phyloP scores from a whole-genome alignment of 768 basidiomycete species.

The Calocybe indica region DNA sequence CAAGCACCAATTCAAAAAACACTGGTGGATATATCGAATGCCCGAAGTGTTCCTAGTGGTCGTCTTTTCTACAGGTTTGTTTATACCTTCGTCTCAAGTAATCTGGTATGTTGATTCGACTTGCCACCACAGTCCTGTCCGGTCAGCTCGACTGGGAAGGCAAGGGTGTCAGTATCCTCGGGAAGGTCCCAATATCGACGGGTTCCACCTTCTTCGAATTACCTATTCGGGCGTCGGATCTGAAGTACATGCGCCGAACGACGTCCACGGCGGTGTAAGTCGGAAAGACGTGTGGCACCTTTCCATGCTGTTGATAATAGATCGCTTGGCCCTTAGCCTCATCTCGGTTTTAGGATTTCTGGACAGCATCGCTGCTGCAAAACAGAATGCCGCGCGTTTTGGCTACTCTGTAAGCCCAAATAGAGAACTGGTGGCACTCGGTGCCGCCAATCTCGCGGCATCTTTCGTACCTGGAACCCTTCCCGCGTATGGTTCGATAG shows the following conservation, averaged over 20 bases:
- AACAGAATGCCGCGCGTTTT: slow-evolving; percentile 82
- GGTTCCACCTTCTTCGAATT: slow-evolving; percentile 62
- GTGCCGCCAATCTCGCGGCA: slow-evolving; percentile 71
- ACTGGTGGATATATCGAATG: slow-evolving; percentile 70
- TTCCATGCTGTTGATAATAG: not conserved
- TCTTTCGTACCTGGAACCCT: slow-evolving; percentile 86
- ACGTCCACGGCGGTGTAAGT: slow-evolving; percentile 78
- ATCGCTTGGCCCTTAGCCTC: slow-evolving; percentile 35
- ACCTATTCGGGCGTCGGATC: slow-evolving; percentile 56
- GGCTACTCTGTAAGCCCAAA: slow-evolving; percentile 90
- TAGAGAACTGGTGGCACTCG: slow-evolving; percentile 91
- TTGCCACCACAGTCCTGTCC: slow-evolving; percentile 52
- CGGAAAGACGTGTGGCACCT: slow-evolving; percentile 5
- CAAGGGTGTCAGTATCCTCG: slow-evolving; percentile 79
- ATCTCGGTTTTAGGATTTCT: slow-evolving; percentile 86
- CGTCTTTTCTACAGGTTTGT: slow-evolving; percentile 72
- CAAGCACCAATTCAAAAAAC: slow-evolving; percentile 53
- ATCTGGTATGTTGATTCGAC: not conserved
- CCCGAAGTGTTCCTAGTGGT: slow-evolving; percentile 92
- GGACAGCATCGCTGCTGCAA: slow-evolving; percentile 93
- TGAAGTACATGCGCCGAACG: slow-evolving; percentile 68
- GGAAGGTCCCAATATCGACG: slow-evolving; percentile 61
- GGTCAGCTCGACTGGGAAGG: slow-evolving; percentile 66
- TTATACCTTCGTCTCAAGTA: not conserved
- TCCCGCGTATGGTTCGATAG: slow-evolving; percentile 91